phyloP scores from a whole-genome alignment of 768 basidiomycete genomes.

The Boletus insuetus region DNA sequence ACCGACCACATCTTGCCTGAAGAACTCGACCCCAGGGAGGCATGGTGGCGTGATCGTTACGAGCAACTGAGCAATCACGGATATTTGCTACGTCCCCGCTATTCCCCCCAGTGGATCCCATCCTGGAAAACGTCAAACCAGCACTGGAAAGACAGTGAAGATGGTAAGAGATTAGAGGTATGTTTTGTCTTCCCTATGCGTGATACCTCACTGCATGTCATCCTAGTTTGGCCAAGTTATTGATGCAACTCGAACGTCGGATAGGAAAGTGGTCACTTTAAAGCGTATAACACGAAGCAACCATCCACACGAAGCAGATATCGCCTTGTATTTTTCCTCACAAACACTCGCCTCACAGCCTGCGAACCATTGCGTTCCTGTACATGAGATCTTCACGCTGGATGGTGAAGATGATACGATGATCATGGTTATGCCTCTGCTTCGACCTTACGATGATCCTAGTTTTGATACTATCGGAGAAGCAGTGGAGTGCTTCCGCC shows the following conservation, averaged over 20 bases:
- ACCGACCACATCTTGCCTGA: background rate
- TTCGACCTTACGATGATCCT: slow-evolving; percentile 25
- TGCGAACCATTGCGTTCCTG: slow-evolving; percentile 27
- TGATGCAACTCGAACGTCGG: slow-evolving; percentile 33
- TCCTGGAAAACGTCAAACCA: too few relatives aligned
- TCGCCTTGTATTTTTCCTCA: slow-evolving; percentile 18
- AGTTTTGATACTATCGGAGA: slow-evolving; percentile 23
- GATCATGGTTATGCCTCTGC: slow-evolving; percentile 34
- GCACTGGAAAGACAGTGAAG: too few relatives aligned
- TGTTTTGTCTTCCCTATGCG: background rate
- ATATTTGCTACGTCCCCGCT: too few relatives aligned
- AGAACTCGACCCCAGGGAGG: background rate
- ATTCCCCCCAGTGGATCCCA: too few relatives aligned
- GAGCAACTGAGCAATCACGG: too few relatives aligned
- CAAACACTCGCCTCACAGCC: slow-evolving; percentile 1
- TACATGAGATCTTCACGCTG: slow-evolving; percentile 15
- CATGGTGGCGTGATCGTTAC: too few relatives aligned
- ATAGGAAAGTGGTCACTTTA: slow-evolving; percentile 27
- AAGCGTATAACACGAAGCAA: slow-evolving; percentile 21
- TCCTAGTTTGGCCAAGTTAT: background rate
- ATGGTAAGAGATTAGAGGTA: background rate
- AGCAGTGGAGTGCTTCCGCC: slow-evolving; percentile 24
- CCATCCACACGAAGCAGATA: slow-evolving; percentile 24
- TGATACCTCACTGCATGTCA: background rate
- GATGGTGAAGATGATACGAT: slow-evolving; percentile 1